Percentiles rank a stretch among this genome's conserved stretches.
These are phyloP conservation scores for Aspergillus luchuensis DNA, from an alignment of 2,329 filamentous ascomycete genomes.

Conservation along the genomic window DNA sequence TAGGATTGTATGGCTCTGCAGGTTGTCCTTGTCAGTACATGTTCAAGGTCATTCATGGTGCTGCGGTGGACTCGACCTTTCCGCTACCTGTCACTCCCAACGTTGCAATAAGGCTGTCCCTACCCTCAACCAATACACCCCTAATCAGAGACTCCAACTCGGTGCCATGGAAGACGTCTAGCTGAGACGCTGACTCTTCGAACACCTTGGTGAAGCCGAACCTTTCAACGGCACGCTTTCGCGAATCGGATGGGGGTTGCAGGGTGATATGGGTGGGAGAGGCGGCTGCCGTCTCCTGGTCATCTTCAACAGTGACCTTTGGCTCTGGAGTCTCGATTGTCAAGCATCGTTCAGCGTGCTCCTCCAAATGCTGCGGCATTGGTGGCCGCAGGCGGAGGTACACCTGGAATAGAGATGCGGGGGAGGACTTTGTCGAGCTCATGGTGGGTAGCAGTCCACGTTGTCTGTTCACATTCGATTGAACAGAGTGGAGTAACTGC, in stretches of 20 bases:
- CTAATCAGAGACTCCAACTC: conserved; percentile 75
- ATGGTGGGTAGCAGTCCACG: conserved; percentile 29
- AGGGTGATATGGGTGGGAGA: conserved; percentile 71
- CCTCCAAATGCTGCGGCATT: conserved; percentile 43
- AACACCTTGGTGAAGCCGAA: conserved; percentile 95
- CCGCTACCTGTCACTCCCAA: conserved; percentile 93
- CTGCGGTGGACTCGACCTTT: conserved; percentile 65
- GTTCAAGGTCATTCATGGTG: background rate
- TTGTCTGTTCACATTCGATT: background rate
- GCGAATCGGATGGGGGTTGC: conserved; percentile 77
- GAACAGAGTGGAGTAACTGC: conserved; percentile 4
- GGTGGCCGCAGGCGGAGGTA: conserved; percentile 82
- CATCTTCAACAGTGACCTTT: conserved; percentile 37
- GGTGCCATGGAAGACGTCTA: conserved; percentile 82
- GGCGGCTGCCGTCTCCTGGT: conserved; percentile 23
- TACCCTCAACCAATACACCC: conserved; percentile 79
- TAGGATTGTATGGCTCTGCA: conserved; percentile 89
- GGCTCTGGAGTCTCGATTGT: conserved; percentile 65
- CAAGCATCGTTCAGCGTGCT: conserved; percentile 67
- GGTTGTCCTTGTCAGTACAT: conserved; percentile 12
- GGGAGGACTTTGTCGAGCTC: conserved; percentile 49
- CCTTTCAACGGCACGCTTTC: conserved; percentile 85
- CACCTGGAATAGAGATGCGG: conserved; percentile 79
- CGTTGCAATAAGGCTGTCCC: conserved; percentile 87
- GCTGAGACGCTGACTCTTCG: conserved; percentile 78